These are phyloP conservation scores for Vaccinium vitisidaea DNA, from an alignment of 148 eudicot genomes.

Conservation along the genomic window DNA sequence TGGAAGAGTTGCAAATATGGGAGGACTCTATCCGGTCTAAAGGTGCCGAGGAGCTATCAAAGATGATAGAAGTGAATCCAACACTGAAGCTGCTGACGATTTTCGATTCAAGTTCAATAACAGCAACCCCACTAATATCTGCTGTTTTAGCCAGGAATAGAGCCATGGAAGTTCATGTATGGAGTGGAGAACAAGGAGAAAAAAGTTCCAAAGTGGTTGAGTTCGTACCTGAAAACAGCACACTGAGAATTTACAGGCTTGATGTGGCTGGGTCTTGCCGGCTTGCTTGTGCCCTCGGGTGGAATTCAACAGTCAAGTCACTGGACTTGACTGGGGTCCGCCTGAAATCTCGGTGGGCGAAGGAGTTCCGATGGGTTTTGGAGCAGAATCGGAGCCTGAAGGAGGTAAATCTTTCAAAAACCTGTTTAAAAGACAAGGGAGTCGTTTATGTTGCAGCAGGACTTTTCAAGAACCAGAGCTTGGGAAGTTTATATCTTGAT, in stretches of 20 bases:
- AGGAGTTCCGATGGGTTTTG: constrained; percentile 76
- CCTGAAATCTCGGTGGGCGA: constrained; percentile 82
- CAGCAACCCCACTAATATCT: constrained; percentile 74
- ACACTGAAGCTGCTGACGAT: constrained; percentile 60
- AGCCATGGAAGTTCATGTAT: constrained; percentile 71
- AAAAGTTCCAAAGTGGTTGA: constrained; percentile 67
- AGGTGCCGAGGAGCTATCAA: constrained; percentile 87
- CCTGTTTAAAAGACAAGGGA: constrained; percentile 73
- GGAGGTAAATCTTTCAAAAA: constrained; percentile 68
- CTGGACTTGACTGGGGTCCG: constrained; percentile 79
- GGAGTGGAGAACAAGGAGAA: constrained; percentile 50
- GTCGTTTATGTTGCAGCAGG: constrained; percentile 82
- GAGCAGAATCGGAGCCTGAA: constrained; percentile 73
- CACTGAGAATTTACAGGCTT: constrained; percentile 55
- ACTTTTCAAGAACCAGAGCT: constrained; percentile 61
- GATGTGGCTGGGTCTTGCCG: constrained; percentile 63
- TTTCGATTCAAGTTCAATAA: constrained; percentile 55
- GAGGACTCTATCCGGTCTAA: constrained; percentile 75
- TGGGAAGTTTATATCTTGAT: constrained; percentile 55
- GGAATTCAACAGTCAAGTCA: constrained; percentile 65
- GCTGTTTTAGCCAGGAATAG: constrained; percentile 85
- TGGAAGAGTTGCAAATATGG: constrained; percentile 88
- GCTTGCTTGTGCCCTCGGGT: constrained; percentile 70
- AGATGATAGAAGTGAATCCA: constrained; percentile 82
- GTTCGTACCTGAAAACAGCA: constrained; percentile 58